Evolutionary conservation across 345 rosid species (phyloP), one percentile per base, ranked within the genome.

Genomic region (Lumnitzera littorea): DNA sequence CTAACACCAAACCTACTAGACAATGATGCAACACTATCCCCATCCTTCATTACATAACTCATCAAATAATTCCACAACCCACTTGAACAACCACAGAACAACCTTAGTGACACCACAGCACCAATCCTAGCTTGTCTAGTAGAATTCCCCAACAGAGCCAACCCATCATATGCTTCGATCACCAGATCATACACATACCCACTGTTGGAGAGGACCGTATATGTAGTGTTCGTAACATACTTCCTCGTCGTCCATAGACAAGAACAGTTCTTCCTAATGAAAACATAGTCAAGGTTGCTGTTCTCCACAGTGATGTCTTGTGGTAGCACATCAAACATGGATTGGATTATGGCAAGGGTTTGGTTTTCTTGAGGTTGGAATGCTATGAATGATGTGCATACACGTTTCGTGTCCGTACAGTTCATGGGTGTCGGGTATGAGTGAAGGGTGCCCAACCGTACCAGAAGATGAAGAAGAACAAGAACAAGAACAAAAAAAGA

Each of bases 81-180:
- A 76, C 89, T 92, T 2, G 98, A 92, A 66, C 98, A 92, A 27
- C 96, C 96, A 69, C 98, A 92, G 36, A 85, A 84, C 74, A 92
- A 71, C 81, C 92, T 76, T 80, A 87, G 69, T 0, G 89, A 83
- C 57, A 92, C 91, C 14, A 92, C 96, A 0, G 83, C 76, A 24
- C 84, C 96, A 23, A 72, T 63, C 56, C 81, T 73, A 11, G 88
- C 89, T 62, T 23, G 55, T 70, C 96, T 75, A 8, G 76, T 71
- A 2, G 65, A 72, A 63, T 85, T 85, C 15, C 84, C 83, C 53
- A 80, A 67, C 60, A 85, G 61, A 17, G 85, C 91, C 17, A 92
- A 87, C 72, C 98, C 94, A 61, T 87, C 89, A 62, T 92, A 92
- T 24, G 91, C 84, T 56, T 79, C 70, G 17, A 66, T 51, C 41